Percentiles rank a stretch among this genome's conserved stretches.
Evolutionary conservation across 257 asterid genomes (phyloP).

Genomic region (Nemophila menziesii): DNA sequence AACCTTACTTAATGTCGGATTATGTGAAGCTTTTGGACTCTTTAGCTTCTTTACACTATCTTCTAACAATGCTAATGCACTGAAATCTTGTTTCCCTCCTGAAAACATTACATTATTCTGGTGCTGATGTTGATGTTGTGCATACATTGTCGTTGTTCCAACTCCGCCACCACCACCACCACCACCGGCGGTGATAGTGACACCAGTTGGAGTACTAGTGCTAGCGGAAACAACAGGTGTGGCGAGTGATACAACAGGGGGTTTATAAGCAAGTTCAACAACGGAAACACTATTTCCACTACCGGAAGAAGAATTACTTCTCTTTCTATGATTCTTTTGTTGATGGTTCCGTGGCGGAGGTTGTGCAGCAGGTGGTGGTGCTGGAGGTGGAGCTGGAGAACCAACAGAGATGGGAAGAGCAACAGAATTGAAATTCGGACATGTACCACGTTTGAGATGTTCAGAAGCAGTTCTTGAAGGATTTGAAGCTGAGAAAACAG

Average conservation of each 20-base stretch:
- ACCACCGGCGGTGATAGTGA: slow-evolving; percentile 13
- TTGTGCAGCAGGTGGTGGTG: slow-evolving; percentile 32
- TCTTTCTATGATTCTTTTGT: slow-evolving; percentile 34
- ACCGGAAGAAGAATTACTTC: slow-evolving; percentile 11
- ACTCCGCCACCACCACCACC: slow-evolving; percentile 16
- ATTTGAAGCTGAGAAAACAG: slow-evolving; percentile 92
- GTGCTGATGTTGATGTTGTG: slow-evolving; percentile 30
- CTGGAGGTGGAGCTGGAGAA: slow-evolving; percentile 27
- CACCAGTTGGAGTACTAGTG: neutral
- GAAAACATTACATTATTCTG: slow-evolving; percentile 52
- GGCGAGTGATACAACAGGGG: slow-evolving; percentile 36
- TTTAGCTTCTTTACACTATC: slow-evolving; percentile 80
- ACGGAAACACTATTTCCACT: slow-evolving; percentile 7
- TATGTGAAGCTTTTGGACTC: slow-evolving; percentile 65
- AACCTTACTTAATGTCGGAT: slow-evolving; percentile 47
- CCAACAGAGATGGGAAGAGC: slow-evolving; percentile 61
- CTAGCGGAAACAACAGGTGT: slow-evolving; percentile 27
- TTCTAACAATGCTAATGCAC: slow-evolving; percentile 76
- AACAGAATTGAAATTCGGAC: slow-evolving; percentile 66
- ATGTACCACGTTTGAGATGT: slow-evolving; percentile 88
- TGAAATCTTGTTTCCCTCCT: slow-evolving; percentile 90
- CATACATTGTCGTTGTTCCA: slow-evolving; percentile 15
- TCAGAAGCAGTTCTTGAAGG: slow-evolving; percentile 97
- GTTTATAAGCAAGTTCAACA: slow-evolving; percentile 42
- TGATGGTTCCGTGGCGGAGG: slow-evolving; percentile 13